phyloP scores from a whole-genome alignment of 2,329 filamentous ascomycete species.

The Penicillium aurantiogriseum region DNA sequence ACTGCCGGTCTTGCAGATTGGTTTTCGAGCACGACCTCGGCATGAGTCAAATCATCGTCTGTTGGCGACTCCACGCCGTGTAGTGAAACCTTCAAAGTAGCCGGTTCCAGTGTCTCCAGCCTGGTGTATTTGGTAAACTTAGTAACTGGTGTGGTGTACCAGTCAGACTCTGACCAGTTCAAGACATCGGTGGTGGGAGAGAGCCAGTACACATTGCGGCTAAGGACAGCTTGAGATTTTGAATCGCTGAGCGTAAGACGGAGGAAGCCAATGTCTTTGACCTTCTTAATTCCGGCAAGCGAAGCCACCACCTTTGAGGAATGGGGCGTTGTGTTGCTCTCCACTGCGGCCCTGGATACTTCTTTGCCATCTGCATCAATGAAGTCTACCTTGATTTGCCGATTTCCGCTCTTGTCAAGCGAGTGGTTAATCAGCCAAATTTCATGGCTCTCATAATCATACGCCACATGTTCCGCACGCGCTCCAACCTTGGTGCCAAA shows the following conservation, averaged over 20 bases:
- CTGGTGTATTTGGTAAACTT: conserved; percentile 51
- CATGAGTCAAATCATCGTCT: conserved; percentile 9
- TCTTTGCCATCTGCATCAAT: conserved; percentile 50
- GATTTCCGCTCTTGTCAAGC: conserved; percentile 37
- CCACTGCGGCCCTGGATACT: conserved; percentile 37
- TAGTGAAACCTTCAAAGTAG: conserved; percentile 37
- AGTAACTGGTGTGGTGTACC: conserved; percentile 59
- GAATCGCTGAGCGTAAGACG: conserved; percentile 48
- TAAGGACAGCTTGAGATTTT: conserved; percentile 37
- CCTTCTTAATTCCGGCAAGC: conserved; percentile 32
- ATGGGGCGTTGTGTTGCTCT: conserved; percentile 46
- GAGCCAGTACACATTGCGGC: conserved; percentile 63
- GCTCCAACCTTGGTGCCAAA: conserved; percentile 57
- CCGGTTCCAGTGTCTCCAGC: conserved; percentile 42
- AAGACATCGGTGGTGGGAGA: conserved; percentile 48
- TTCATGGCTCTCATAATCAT: conserved; percentile 49
- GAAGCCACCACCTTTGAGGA: conserved; percentile 40
- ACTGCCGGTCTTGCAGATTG: conserved; percentile 54
- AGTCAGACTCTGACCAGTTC: conserved; percentile 57
- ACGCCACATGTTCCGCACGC: conserved; percentile 55
- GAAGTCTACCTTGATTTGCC: conserved; percentile 52
- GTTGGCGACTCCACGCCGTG: neutral
- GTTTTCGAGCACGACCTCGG: conserved; percentile 52
- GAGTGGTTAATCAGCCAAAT: conserved; percentile 59
- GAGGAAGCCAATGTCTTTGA: conserved; percentile 51